Base-by-base conservation (phyloP, 2,329 filamentous ascomycete species). In the Microdochium trichocladiopsis region DNA sequence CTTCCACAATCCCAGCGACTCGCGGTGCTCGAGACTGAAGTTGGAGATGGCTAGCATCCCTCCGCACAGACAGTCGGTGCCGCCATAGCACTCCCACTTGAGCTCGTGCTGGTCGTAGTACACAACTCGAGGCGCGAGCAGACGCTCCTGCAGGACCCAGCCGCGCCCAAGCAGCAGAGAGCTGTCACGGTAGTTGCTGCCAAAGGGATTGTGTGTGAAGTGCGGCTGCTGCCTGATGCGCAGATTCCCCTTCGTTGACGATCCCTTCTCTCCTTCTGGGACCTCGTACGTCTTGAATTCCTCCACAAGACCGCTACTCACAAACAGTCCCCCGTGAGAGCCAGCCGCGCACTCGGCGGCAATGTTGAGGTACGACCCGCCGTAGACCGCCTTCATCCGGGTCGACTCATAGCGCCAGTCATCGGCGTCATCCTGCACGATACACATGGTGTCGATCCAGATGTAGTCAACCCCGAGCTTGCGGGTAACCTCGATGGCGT, bases 361-460 rank as follows among this genome's bases (percentile, higher is more conserved):
- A 45, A 60, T 58, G 23, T 55, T 60, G 25, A 58, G 48, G 21
- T 55, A 54, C 23, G 57, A 50, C 31, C 56, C 56, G 21, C 55
- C 52, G 41, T 59, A 60, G 18, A 58, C 54, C 28, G 25, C 41
- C 25, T 53, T 56, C 58, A 60, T 60, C 25, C 23, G 48, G 6
- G 50, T 49, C 2, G 61, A 59, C 51, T 66, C 60, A 12, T 53
- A 49, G 33, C 58, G 50, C 63, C 61, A 64, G 48, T 66, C 65
- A 48, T 60, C 54, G 2, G 48, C 31, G 4, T 56, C 52, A 31
- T 64, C 61, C 51, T 67, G 65, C 23, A 65, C 50, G n/a, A 67
- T 66, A 45, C 41, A 67, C 6, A 68, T 52, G n/a, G 60, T 58
- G 55, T 68, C 63, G 37, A 68, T 63, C 65, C 66, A 68, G 4